phyloP scores from a whole-genome alignment of 1,284 basidiomycete genomes.

The Cutaneotrichosporon sp. region DNA sequence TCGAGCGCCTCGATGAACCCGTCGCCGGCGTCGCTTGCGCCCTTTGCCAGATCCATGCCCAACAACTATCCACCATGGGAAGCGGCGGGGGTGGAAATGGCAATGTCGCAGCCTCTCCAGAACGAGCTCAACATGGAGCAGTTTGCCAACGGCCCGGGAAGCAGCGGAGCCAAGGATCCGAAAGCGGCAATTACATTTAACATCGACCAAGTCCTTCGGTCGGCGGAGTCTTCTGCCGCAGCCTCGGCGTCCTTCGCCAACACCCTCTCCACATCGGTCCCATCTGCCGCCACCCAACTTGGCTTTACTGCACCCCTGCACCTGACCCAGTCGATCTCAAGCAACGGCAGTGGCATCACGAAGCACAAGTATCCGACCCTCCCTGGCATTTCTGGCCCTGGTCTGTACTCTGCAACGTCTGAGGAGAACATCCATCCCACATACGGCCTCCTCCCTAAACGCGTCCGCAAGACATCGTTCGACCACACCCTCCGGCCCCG shows the following conservation, averaged over 20 bases:
- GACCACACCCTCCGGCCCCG: conserved; percentile 70
- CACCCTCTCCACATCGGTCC: conserved; percentile 7
- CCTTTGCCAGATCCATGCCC: conserved; percentile 30
- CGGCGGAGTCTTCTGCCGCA: conserved; percentile 2
- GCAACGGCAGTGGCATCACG: conserved; percentile 9
- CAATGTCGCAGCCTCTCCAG: conserved; percentile 27
- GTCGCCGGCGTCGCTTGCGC: conserved; percentile 22
- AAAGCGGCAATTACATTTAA: conserved; percentile 14
- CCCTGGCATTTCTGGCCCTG: conserved; percentile 51
- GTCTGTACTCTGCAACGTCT: conserved; percentile 39
- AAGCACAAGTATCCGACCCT: conserved; percentile 28
- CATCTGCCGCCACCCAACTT: conserved; percentile 3
- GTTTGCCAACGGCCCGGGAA: conserved; percentile 15
- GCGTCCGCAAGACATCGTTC: conserved; percentile 86
- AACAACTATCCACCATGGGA: conserved; percentile 28
- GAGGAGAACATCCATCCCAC: conserved; percentile 53
- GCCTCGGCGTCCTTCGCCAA: background rate
- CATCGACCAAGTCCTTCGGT: conserved; percentile 6
- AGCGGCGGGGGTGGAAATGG: conserved; percentile 23
- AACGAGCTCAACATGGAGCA: conserved; percentile 30
- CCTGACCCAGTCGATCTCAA: conserved; percentile 10
- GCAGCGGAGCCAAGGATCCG: conserved; percentile 8
- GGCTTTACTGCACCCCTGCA: conserved; percentile 1
- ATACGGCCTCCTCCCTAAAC: conserved; percentile 65
- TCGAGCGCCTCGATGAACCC: conserved; percentile 54